Percentiles rank a stretch among this genome's conserved stretches.
Conservation (phyloP, 345 rosid species). For the Kandelia obovata region DNA sequence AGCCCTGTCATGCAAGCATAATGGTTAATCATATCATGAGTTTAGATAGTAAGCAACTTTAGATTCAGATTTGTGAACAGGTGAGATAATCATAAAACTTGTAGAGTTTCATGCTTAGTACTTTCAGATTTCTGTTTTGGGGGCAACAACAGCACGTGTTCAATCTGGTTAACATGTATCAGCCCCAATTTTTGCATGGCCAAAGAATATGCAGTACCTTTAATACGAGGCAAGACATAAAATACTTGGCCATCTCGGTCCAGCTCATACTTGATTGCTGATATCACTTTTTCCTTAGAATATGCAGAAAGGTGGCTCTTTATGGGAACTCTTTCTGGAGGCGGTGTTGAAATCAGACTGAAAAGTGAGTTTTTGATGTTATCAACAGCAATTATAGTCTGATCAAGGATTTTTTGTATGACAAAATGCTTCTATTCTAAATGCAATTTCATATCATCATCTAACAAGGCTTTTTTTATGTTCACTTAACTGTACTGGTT, state of each 20-base stretch:
- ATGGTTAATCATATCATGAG: conserved; percentile 8
- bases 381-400: background rate
- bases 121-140: background rate
- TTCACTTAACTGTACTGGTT: too few species aligned
- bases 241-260: conserved; percentile 92
- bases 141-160: background rate
- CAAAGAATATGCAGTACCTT: conserved; percentile 42
- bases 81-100: background rate
- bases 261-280: conserved; percentile 77
- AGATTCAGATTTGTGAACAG: background rate
- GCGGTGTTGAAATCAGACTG: conserved; percentile 93
- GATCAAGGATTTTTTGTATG: background rate
- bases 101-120: background rate
- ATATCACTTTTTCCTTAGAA: conserved; percentile 54
- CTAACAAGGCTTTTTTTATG: background rate
- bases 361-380: conserved; percentile 17
- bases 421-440: conserved; percentile 1
- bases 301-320: conserved; percentile 74
- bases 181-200: background rate
- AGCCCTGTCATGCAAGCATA: conserved; percentile 56
- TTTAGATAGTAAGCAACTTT: conserved; percentile 8
- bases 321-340: conserved; percentile 98
- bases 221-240: conserved; percentile 91
- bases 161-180: background rate
- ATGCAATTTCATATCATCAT: conserved; percentile 1